These are phyloP conservation scores for Balakata baccata DNA, from an alignment of 345 rosid genomes.

Conservation along the genomic window DNA sequence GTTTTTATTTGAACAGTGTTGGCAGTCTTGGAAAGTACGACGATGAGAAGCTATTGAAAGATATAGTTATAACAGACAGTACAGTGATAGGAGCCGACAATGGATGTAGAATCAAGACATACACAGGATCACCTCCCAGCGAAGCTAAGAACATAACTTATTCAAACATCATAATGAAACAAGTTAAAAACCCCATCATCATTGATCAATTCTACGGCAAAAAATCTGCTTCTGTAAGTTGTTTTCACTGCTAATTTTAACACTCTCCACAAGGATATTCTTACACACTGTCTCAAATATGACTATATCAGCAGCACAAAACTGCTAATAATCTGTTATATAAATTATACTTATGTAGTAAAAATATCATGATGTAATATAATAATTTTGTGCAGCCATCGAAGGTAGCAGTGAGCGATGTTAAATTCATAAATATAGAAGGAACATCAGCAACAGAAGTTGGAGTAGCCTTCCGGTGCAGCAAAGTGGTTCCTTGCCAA, in stretches of 20 bases:
- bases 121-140: slow-evolving; percentile 43
- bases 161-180: slow-evolving; percentile 42
- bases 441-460: slow-evolving; percentile 44
- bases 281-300: too few species aligned
- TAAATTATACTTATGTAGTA: too few species aligned
- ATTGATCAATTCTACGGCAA: slow-evolving; percentile 60
- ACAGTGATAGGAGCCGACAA: slow-evolving; percentile 49
- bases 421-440: slow-evolving; percentile 38
- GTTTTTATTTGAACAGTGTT: slow-evolving; percentile 30
- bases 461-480: slow-evolving; percentile 47
- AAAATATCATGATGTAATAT: not conserved
- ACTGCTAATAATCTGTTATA: too few species aligned
- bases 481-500: slow-evolving; percentile 45
- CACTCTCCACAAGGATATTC: too few species aligned
- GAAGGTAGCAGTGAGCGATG: slow-evolving; percentile 40
- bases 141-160: slow-evolving; percentile 44
- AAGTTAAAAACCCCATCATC: slow-evolving; percentile 61
- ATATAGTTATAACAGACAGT: slow-evolving; percentile 44
- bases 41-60: slow-evolving; percentile 53
- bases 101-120: slow-evolving; percentile 77
- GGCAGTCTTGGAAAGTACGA: slow-evolving; percentile 72
- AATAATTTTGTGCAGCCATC: slow-evolving; percentile 41
- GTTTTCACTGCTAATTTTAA: too few species aligned
- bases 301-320: too few species aligned
- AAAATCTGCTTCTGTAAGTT: slow-evolving; percentile 17